phyloP scores from a whole-genome alignment of 768 basidiomycete species.

The Steccherinum ochraceum region DNA sequence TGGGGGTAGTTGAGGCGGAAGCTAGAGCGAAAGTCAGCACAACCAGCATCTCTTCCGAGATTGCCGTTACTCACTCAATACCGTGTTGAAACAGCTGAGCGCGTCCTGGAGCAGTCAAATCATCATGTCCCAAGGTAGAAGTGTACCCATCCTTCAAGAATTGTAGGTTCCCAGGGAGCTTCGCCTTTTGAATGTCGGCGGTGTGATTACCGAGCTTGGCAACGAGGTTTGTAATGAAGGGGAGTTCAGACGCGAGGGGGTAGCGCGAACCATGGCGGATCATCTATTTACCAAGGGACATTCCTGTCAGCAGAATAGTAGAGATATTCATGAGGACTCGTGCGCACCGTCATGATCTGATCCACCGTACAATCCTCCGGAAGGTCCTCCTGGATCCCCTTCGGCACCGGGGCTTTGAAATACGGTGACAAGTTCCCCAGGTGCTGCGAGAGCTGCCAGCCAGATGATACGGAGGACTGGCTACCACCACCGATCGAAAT shows the following conservation, averaged over 20 bases:
- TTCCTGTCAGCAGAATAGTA: background rate
- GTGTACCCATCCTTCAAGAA: slow-evolving; percentile 34
- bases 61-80: slow-evolving; percentile 26
- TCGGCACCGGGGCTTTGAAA: slow-evolving; percentile 22
- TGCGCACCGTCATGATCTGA: slow-evolving; percentile 32
- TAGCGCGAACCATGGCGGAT: slow-evolving; percentile 36
- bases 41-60: too few relatives aligned
- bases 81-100: slow-evolving; percentile 35
- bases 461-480: background rate
- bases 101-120: slow-evolving; percentile 32
- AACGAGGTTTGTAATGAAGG: slow-evolving; percentile 27
- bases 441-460: slow-evolving; percentile 12
- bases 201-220: slow-evolving; percentile 22
- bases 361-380: slow-evolving; percentile 33
- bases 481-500: too few relatives aligned
- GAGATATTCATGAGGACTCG: background rate
- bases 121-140: slow-evolving; percentile 26
- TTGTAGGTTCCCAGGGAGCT: slow-evolving; percentile 26
- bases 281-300: slow-evolving; percentile 31
- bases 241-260: slow-evolving; percentile 27
- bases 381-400: slow-evolving; percentile 23
- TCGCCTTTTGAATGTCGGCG: slow-evolving; percentile 19
- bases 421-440: slow-evolving; percentile 34
- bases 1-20: slow-evolving; percentile 27
- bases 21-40: too few relatives aligned